These are phyloP conservation scores for Phyllosticta citriasiana DNA, from an alignment of 2,329 filamentous ascomycete genomes.

Conservation along the genomic window DNA sequence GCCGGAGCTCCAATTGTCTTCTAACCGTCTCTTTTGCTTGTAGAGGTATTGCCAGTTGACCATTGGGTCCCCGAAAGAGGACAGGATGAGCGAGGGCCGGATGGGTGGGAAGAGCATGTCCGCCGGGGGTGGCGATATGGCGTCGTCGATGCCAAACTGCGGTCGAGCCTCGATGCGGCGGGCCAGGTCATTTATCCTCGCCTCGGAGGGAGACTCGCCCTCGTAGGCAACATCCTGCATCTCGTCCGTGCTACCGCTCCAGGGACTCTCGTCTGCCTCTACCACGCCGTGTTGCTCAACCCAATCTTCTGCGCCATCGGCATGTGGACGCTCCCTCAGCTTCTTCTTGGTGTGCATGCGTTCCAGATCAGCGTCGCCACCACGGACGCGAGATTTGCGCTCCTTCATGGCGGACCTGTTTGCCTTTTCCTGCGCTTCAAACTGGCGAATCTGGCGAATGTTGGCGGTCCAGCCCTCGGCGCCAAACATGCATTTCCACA, in stretches of 20 bases:
- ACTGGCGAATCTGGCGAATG: conserved; percentile 50
- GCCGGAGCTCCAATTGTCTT: conserved; percentile 84
- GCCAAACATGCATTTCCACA: conserved; percentile 79
- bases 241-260: conserved; percentile 19
- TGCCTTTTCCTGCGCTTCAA: conserved; percentile 48
- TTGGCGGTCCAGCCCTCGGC: conserved; percentile 79
- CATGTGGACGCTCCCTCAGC: conserved; percentile 33
- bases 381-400: conserved; percentile 33
- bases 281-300: conserved; percentile 38
- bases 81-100: conserved; percentile 23
- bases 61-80: conserved; percentile 40
- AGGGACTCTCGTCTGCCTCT: conserved; percentile 34
- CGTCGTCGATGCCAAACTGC: conserved; percentile 8
- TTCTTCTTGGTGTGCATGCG: conserved; percentile 42
- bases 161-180: conserved; percentile 4
- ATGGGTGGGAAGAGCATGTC: conserved; percentile 19
- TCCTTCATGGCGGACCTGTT: conserved; percentile 25
- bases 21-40: conserved; percentile 71
- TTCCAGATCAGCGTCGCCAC: conserved; percentile 15
- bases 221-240: conserved; percentile 29
- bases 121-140: conserved; percentile 5
- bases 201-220: conserved; percentile 11
- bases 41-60: conserved; percentile 93
- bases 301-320: conserved; percentile 22
- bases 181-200: conserved; percentile 6